Conservation (phyloP, 768 basidiomycete species). For the Russula sp. region DNA sequence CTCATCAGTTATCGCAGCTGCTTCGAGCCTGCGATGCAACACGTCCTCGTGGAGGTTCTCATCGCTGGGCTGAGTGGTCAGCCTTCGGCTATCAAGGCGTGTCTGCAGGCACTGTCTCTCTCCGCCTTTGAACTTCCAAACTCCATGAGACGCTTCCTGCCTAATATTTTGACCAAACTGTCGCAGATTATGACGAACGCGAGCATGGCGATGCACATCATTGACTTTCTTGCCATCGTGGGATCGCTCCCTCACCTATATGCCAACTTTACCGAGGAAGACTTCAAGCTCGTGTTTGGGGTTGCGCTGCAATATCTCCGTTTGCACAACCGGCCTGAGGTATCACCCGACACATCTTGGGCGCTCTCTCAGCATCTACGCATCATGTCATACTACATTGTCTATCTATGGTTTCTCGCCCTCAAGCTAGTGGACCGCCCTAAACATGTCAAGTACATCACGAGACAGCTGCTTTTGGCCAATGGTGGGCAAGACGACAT, state of each 20-base stretch:
- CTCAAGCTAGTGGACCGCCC: slow-evolving; percentile 79
- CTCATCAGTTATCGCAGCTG: slow-evolving; percentile 82
- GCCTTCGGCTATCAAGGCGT: slow-evolving; percentile 78
- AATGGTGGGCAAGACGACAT: slow-evolving; percentile 70
- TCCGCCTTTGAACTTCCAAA: slow-evolving; percentile 82
- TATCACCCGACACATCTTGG: slow-evolving; percentile 66
- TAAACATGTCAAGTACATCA: slow-evolving; percentile 80
- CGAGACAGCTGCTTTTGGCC: slow-evolving; percentile 78
- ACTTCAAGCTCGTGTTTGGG: slow-evolving; percentile 92
- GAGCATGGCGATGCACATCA: slow-evolving; percentile 92
- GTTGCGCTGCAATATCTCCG: slow-evolving; percentile 93
- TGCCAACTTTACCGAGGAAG: slow-evolving; percentile 84
- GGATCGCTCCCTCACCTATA: slow-evolving; percentile 77
- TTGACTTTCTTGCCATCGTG: slow-evolving; percentile 84
- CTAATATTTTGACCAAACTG: slow-evolving; percentile 80
- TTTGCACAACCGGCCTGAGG: slow-evolving; percentile 70
- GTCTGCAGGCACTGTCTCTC: slow-evolving; percentile 84
- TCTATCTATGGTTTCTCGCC: slow-evolving; percentile 94
- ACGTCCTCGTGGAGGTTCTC: slow-evolving; percentile 71
- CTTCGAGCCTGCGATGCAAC: slow-evolving; percentile 64
- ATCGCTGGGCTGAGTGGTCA: slow-evolving; percentile 66
- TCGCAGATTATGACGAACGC: slow-evolving; percentile 93
- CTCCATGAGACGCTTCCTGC: slow-evolving; percentile 75
- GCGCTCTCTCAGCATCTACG: slow-evolving; percentile 90
- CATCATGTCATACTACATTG: slow-evolving; percentile 81